Evolutionary conservation across 1,139 yeast genomes (phyloP), one percentile per base, ranked within the genome.

Genomic region (Lodderomyces margitis): DNA sequence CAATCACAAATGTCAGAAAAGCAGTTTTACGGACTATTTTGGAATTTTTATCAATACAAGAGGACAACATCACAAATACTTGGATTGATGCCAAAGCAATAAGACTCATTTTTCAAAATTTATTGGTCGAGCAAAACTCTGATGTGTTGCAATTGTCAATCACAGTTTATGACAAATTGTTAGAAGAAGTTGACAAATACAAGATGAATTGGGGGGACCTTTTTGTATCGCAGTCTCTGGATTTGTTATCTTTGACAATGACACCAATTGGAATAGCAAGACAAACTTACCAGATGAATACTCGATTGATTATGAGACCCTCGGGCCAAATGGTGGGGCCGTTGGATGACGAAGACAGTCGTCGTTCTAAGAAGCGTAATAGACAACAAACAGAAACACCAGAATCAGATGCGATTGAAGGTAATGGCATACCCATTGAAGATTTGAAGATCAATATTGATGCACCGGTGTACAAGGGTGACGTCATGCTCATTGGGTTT

Each of bases 211-310:
- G 54, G 7, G 59, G 66, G 2, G 65, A 61, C 8, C 40, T 58
- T 24, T 50, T 66, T 27, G 50, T 67, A 4, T 58, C 81, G 44
- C 84, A 78, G 43, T 66, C 67, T 1, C 70, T 70, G 32, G 82
- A 95, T 1, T 69, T 88, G 40, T 64, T 88, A 39, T 76, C 82
- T 10, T 70, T 94, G 37, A 60, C 89, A 37, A 83, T 87, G 84
- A 92, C 98, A 0, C 98, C 98, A 4, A 85, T 94, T 48, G 98
- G 99, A 47, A 81, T 89, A 42, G 87, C 96, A 2, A 81, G 98
- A 50, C 87, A 85, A 58, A 86, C 84, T 52, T 92, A 87, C 62
- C 80, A 81, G 36, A 87, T 94, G 96, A 83, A 87, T 53, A 71
- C 88, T 0, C 67, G 74, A 15, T 72, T 82, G 40, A 78, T 92